Evolutionary conservation across 2,329 filamentous ascomycete genomes (phyloP), one percentile per base, ranked within the genome.

Genomic region (Cucurbitaria berberidis): DNA sequence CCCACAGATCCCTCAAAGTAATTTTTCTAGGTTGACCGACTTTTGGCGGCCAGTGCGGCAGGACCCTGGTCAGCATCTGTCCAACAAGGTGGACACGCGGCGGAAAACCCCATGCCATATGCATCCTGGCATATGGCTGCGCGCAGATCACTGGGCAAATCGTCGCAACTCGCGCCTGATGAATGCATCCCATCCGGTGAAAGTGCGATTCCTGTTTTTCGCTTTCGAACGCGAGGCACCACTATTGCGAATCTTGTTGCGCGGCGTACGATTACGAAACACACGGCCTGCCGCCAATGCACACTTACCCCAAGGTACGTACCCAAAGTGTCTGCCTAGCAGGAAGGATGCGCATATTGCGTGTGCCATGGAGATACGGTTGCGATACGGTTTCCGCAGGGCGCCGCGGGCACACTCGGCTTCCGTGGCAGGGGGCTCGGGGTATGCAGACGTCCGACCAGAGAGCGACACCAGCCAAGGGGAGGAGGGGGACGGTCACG

Each of bases 31-130:
- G 30, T 59, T 57, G 60, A 63, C 55, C 60, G 60, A 59, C 58
- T 57, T 61, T 61, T 63, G 53, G 46, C 19, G 54, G 51, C 48
- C 55, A 55, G 52, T 60, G 60, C 57, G 48, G 32, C 43, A 36
- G 38, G 42, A 55, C 46, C 53, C 56, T 57, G 44, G 49, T 39
- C 47, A 38, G 44, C 30, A 40, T 19, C 18, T 11, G 39, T 49
- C 24, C 51, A 50, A 35, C 29, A 30, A 47, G 41, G 43, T 45
- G 39, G 44, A 50, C 39, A 51, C 48, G 55, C 53, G 44, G 53
- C 36, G 42, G 39, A 36, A 24, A 45, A 16, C 19, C 24, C 46
- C 24, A 38, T 41, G 48, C 43, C 52, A 30, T 22, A 13, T 24
- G 43, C 34, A 34, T 35, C 18, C 30, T 39, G 36, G 48, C 48